A percentile compares a stretch with the other conserved stretches of the same genome.
Evolutionary conservation across 257 asterid species (phyloP).

Genomic region (Gentiana macrophylla): DNA sequence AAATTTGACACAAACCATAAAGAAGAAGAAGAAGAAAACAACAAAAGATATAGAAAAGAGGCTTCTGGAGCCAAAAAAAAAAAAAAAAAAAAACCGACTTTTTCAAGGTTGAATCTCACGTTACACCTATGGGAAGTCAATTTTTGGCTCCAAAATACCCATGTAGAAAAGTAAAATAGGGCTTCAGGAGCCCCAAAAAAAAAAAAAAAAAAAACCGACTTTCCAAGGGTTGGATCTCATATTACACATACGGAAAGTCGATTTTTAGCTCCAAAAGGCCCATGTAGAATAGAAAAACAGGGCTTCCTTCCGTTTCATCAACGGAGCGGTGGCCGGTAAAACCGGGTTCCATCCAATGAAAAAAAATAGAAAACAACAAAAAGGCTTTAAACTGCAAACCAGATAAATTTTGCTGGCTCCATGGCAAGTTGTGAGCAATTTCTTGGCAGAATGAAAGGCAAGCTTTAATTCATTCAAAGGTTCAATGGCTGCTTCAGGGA

Average conservation of each 20-base stretch:
- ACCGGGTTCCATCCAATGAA: too few species aligned
- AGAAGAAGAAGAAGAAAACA: too few species aligned
- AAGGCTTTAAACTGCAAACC: conserved; percentile 24
- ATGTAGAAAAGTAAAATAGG: neutral
- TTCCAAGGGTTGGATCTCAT: neutral
- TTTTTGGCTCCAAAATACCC: too few species aligned
- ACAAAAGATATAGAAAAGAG: too few species aligned
- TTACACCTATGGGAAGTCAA: too few species aligned
- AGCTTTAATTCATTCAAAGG: conserved; percentile 43
- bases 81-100: neutral
- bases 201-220: neutral
- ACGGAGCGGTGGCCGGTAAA: too few species aligned
- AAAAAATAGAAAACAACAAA: neutral
- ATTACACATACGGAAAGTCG: too few species aligned
- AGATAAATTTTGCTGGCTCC: conserved; percentile 79
- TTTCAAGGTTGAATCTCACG: neutral
- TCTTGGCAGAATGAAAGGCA: conserved; percentile 61
- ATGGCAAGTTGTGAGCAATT: conserved; percentile 56
- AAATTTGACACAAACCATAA: neutral
- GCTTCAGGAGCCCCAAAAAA: neutral
- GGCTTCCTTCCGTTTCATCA: neutral
- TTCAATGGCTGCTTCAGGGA: conserved; percentile 31
- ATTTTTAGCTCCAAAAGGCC: too few species aligned
- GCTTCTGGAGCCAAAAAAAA: neutral
- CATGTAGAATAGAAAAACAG: neutral